These are phyloP conservation scores for Tuber brumale DNA, from an alignment of 495 filamentous ascomycete genomes.

Conservation along the genomic window DNA sequence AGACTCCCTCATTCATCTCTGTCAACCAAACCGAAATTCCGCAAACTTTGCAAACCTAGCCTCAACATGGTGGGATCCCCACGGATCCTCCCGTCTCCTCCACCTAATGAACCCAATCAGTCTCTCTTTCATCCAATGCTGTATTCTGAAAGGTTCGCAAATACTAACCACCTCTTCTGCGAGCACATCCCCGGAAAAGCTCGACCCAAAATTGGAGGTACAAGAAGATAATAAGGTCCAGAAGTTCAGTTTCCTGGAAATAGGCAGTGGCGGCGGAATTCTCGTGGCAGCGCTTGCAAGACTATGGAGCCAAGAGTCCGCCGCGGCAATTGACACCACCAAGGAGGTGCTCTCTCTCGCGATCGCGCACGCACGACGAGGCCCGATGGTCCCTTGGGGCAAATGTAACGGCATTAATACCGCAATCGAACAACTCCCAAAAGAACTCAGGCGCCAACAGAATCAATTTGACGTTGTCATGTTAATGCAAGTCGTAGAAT, in stretches of 20 bases:
- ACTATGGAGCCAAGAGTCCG: constrained; percentile 56
- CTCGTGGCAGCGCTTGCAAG: constrained; percentile 88
- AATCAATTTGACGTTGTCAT: constrained; percentile 49
- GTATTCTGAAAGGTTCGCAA: constrained; percentile 50
- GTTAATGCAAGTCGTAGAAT: constrained; percentile 91
- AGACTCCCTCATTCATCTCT: constrained; percentile 49
- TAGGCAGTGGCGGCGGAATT: constrained; percentile 94
- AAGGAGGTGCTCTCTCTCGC: constrained; percentile 70
- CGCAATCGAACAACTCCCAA: constrained; percentile 26
- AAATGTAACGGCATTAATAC: constrained; percentile 64
- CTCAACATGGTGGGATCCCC: constrained; percentile 93
- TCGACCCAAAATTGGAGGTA: constrained; percentile 35
- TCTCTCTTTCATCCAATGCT: constrained; percentile 78
- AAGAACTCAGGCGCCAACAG: constrained; percentile 7
- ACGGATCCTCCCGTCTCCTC: constrained; percentile 82
- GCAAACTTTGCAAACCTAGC: constrained; percentile 91
- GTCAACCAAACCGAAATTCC: constrained; percentile 81
- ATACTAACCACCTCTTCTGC: constrained; percentile 33
- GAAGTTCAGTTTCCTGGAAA: constrained; percentile 68
- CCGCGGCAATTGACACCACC: constrained; percentile 80
- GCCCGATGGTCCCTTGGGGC: constrained; percentile 52
- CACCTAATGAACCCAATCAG: constrained; percentile 98
- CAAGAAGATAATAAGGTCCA: constrained; percentile 14
- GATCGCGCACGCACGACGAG: constrained; percentile 60
- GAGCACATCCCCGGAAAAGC: constrained; percentile 6